Conservation (phyloP, 2,329 filamentous ascomycete genomes). For the Alternaria sp. region DNA sequence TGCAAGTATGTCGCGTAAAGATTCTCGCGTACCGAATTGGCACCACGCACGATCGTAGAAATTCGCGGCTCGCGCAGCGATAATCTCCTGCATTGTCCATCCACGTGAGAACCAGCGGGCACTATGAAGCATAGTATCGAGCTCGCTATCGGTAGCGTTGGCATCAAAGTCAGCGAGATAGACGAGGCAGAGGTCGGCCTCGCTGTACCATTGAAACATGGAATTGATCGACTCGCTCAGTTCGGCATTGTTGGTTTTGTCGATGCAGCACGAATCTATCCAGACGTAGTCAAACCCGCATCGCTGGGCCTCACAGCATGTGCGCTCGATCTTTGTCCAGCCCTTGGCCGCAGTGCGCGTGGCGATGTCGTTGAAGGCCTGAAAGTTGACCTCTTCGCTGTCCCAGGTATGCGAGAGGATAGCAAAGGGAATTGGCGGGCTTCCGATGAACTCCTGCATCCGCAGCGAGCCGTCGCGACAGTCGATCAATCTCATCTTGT, state of each 20-base stretch:
- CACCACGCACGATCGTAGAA: not conserved
- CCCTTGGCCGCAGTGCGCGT: not conserved
- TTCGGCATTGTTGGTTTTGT: not conserved
- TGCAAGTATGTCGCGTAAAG: not conserved
- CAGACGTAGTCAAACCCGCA: not conserved
- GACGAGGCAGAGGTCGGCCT: not conserved
- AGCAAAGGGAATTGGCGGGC: not conserved
- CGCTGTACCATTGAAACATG: not conserved
- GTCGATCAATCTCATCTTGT: not conserved
- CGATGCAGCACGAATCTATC: not conserved
- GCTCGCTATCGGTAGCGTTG: not conserved
- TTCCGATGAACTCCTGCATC: not conserved
- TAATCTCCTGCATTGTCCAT: not conserved
- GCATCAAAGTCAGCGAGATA: not conserved
- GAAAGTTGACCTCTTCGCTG: not conserved
- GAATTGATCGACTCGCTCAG: not conserved
- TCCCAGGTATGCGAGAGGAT: not conserved
- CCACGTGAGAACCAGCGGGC: not conserved
- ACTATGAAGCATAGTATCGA: not conserved
- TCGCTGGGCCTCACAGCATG: not conserved
- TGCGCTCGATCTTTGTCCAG: not conserved
- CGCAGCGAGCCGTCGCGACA: not conserved
- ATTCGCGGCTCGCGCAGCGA: not conserved
- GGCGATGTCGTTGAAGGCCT: not conserved
- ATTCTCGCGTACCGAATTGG: not conserved